Base-by-base conservation (phyloP, 2,329 filamentous ascomycete species). In the Phaeophleospora eucalypticola region DNA sequence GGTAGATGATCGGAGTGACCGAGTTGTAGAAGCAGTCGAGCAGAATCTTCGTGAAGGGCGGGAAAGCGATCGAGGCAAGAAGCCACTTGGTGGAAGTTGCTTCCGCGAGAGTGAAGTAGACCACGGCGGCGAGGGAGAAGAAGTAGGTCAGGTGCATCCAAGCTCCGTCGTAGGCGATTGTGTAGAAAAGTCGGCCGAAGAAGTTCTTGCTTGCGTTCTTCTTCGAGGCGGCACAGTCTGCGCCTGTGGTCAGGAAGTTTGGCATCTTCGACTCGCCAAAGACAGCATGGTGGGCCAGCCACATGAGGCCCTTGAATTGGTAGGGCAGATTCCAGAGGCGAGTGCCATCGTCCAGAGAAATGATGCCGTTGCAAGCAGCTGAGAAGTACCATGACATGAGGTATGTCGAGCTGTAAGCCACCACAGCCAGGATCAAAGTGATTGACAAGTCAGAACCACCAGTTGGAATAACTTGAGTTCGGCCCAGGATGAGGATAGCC, bases 261-360 rank as follows among this genome's bases (percentile, higher is more conserved):
- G 40, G 29, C 50, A 52, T 52, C 24, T 49, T 47, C 20, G 38
- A 38, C 24, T 52, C 50, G 36, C 50, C 50, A 36, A 52, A 52
- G 38, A 52, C 36, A 14, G 46, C 24, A 40, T 52, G 50, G 10
- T 52, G 36, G 16, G 43, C 43, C 3, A 52, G 46, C 50, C 50
- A 52, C 12, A 52, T 19, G 18, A 52, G 36, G n/a, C 50, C 50
- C 35, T 52, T 52, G 4, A 52, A 36, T 17, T 52, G 50, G 36
- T 52, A 52, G n/a, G 50, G 50, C 15, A 52, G 40, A 29, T 52
- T 52, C 50, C 50, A 52, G 35, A 52, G 46, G 18, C 50, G 46
- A 9, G 39, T 44, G 43, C 50, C 50, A 21, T 52, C 50, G 40
- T 52, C 50, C 2, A 52, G 43, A 14, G 42, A 36, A 15, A 52